Conservation (phyloP, 257 asterid species). For the Nicotiana tabacum region DNA sequence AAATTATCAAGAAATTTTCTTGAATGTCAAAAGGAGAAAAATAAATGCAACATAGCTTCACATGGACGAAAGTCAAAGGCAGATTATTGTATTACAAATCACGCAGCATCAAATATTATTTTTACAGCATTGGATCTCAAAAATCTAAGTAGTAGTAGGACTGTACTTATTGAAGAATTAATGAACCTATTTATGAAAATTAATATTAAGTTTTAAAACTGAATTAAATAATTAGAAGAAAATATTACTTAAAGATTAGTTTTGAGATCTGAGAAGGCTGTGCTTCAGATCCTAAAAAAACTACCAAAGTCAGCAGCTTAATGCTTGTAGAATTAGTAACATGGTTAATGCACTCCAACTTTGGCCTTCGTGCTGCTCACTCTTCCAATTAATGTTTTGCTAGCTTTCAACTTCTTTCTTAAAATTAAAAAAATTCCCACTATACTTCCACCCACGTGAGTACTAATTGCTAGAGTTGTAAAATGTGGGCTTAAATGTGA, state of each 20-base stretch:
- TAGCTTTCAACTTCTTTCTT: background rate
- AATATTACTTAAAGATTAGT: background rate
- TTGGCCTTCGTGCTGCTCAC: background rate
- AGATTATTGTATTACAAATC: background rate
- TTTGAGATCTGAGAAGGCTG: constrained; percentile 9
- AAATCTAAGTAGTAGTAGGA: background rate
- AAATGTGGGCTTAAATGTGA: too few relatives aligned
- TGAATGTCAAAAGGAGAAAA: background rate
- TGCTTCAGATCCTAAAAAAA: background rate
- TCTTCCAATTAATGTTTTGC: background rate
- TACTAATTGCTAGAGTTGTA: background rate
- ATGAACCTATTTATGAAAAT: background rate
- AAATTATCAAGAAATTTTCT: background rate
- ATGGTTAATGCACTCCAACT: background rate
- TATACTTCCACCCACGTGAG: background rate
- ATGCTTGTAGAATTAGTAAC: background rate
- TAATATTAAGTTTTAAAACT: background rate
- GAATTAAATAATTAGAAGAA: too few relatives aligned
- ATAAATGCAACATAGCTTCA: background rate
- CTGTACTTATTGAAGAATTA: background rate
- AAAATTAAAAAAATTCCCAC: background rate
- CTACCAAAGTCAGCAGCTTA: constrained; percentile 14
- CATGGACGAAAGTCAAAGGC: constrained; percentile 5
- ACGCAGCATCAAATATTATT: background rate
- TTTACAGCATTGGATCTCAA: constrained; percentile 8